These are phyloP conservation scores for Sporormia fimetaria DNA, from an alignment of 495 filamentous ascomycete species.

Conservation along the genomic window DNA sequence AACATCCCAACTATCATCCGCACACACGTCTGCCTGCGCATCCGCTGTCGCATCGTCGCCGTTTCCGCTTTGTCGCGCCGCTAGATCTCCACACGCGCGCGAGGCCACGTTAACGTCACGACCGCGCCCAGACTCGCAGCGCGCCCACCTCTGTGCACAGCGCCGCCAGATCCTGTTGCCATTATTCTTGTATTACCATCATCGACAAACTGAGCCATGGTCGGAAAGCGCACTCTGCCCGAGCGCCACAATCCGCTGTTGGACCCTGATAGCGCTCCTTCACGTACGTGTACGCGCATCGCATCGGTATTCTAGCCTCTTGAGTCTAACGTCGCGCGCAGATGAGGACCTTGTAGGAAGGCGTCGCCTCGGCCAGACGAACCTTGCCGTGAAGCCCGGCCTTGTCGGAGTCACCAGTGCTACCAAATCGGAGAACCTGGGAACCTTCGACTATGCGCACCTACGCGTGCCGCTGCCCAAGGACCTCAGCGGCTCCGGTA, in stretches of 20 bases:
- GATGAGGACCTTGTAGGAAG: constrained; percentile 73
- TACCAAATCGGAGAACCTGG: constrained; percentile 57
- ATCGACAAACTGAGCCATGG: constrained; percentile 40
- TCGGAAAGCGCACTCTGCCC: constrained; percentile 50
- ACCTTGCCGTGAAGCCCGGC: constrained; percentile 67
- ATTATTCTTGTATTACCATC: constrained; percentile 28
- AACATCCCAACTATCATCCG: too few relatives aligned
- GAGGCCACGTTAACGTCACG: too few relatives aligned
- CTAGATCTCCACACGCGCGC: too few relatives aligned
- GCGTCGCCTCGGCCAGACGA: constrained; percentile 82
- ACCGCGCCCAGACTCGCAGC: too few relatives aligned
- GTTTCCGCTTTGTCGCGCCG: too few relatives aligned
- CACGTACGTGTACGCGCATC: constrained; percentile 41
- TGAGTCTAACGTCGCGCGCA: constrained; percentile 35
- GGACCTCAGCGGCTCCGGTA: constrained; percentile 73
- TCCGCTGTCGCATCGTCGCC: too few relatives aligned
- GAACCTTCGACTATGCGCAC: constrained; percentile 90
- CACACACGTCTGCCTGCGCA: too few relatives aligned
- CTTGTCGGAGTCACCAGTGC: constrained; percentile 53
- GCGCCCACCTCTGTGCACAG: too few relatives aligned
- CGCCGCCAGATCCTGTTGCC: constrained; percentile 22
- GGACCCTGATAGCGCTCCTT: constrained; percentile 55
- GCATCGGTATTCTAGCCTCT: constrained; percentile 20
- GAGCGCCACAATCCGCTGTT: constrained; percentile 66
- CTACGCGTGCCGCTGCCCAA: constrained; percentile 82